Conservation (phyloP, 1,139 yeast species). For the Magnusiomyces clavatus region DNA sequence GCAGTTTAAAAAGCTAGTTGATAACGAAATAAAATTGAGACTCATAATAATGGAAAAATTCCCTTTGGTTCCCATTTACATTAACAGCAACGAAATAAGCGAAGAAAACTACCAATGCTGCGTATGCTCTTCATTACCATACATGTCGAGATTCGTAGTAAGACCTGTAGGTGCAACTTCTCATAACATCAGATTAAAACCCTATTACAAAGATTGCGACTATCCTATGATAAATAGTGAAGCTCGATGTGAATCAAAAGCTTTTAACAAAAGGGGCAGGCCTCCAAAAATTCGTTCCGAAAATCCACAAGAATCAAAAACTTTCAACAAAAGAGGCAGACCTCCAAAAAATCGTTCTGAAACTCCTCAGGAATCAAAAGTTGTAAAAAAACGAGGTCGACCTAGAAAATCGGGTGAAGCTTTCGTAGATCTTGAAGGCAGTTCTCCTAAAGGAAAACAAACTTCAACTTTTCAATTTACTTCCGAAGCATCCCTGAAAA, state of each 20-base stretch:
- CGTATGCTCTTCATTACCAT: slow-evolving; percentile 25
- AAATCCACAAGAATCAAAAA: not conserved
- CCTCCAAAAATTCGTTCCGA: not conserved
- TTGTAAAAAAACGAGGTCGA: too few species aligned
- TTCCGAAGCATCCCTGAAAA: not conserved
- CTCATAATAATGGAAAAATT: slow-evolving; percentile 12
- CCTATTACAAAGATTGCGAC: slow-evolving; percentile 68
- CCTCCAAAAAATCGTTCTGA: not conserved
- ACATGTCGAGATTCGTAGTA: slow-evolving; percentile 22
- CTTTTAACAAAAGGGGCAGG: not conserved
- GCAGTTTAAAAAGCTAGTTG: slow-evolving; percentile 19
- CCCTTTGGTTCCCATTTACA: slow-evolving; percentile 16
- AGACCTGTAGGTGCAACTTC: too few species aligned
- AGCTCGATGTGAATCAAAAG: slow-evolving; percentile 30
- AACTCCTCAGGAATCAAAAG: not conserved
- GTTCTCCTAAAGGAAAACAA: too few species aligned
- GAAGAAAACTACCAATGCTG: slow-evolving; percentile 26
- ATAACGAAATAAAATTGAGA: slow-evolving; percentile 22
- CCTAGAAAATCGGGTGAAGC: too few species aligned
- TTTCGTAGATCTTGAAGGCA: too few species aligned
- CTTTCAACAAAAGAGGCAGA: not conserved
- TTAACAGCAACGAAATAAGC: slow-evolving; percentile 18
- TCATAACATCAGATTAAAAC: too few species aligned
- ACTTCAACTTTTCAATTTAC: not conserved
- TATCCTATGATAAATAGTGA: slow-evolving; percentile 90